Evolutionary conservation across 805 yeast genomes (phyloP).

Genomic region (Metschnikowia continentalis): DNA sequence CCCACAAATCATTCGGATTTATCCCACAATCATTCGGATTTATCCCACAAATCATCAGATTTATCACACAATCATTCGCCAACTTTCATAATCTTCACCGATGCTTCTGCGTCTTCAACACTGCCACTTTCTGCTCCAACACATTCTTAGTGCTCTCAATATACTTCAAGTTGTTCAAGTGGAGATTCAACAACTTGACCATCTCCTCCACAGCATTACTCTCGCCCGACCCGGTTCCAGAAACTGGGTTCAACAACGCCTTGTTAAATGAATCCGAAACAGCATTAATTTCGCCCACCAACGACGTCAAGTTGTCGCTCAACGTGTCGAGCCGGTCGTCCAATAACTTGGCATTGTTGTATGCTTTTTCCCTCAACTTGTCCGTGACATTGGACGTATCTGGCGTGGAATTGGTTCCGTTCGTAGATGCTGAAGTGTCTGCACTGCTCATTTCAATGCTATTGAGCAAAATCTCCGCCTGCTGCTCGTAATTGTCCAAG

Average conservation of each 20-base stretch:
- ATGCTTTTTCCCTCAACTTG: constrained; percentile 85
- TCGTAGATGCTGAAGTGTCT: constrained; percentile 9
- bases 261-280: constrained; percentile 78
- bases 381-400: constrained; percentile 54
- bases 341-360: constrained; percentile 77
- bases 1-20: too few species aligned
- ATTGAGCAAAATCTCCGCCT: constrained; percentile 50
- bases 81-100: too few species aligned
- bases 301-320: constrained; percentile 69
- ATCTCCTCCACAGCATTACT: constrained; percentile 57
- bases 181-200: constrained; percentile 78
- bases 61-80: too few species aligned
- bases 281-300: constrained; percentile 77
- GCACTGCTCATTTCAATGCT: constrained; percentile 29
- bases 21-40: too few species aligned
- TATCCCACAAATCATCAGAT: too few species aligned
- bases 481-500: constrained; percentile 76
- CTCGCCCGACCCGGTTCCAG: constrained; percentile 24
- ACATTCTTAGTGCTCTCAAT: constrained; percentile 69
- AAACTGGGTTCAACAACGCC: constrained; percentile 35
- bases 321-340: constrained; percentile 76
- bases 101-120: constrained; percentile 8
- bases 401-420: constrained; percentile 5
- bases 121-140: constrained; percentile 60
- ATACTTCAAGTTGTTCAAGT: constrained; percentile 84